Conservation (phyloP, 2,329 filamentous ascomycete species). For the Didymella glomerata region DNA sequence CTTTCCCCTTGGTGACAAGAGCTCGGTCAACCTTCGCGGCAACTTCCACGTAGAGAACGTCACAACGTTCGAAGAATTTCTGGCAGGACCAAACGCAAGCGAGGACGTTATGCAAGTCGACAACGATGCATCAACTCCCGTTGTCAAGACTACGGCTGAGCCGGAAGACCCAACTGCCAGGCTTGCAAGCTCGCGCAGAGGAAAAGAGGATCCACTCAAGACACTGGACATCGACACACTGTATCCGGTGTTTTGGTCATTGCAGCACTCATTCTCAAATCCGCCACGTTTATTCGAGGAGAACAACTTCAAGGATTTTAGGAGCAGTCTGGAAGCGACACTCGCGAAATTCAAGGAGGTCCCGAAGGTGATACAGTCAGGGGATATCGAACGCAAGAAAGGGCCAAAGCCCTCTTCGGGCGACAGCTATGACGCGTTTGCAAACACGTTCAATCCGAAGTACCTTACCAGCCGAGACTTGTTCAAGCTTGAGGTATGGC, state of each 20-base stretch:
- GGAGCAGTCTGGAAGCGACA: slow-evolving; percentile 68
- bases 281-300: slow-evolving; percentile 82
- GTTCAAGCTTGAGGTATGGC: slow-evolving; percentile 86
- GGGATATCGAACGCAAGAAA: slow-evolving; percentile 69
- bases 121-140: slow-evolving; percentile 46
- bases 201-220: slow-evolving; percentile 57
- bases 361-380: slow-evolving; percentile 73
- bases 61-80: slow-evolving; percentile 77
- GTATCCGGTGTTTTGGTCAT: slow-evolving; percentile 92
- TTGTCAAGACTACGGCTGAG: slow-evolving; percentile 35
- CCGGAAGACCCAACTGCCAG: slow-evolving; percentile 48
- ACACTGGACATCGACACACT: slow-evolving; percentile 73
- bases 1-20: slow-evolving; percentile 95
- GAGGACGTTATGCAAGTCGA: slow-evolving; percentile 74
- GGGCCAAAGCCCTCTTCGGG: slow-evolving; percentile 68
- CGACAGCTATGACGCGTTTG: slow-evolving; percentile 68
- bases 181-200: slow-evolving; percentile 32
- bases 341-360: slow-evolving; percentile 78
- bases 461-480: slow-evolving; percentile 97
- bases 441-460: slow-evolving; percentile 90
- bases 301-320: slow-evolving; percentile 72
- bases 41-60: slow-evolving; percentile 97
- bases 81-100: slow-evolving; percentile 48
- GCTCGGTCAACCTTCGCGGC: slow-evolving; percentile 93
- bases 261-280: slow-evolving; percentile 91